Evolutionary conservation across 768 basidiomycete species (phyloP).

Genomic region (Termitomyces sp.): DNA sequence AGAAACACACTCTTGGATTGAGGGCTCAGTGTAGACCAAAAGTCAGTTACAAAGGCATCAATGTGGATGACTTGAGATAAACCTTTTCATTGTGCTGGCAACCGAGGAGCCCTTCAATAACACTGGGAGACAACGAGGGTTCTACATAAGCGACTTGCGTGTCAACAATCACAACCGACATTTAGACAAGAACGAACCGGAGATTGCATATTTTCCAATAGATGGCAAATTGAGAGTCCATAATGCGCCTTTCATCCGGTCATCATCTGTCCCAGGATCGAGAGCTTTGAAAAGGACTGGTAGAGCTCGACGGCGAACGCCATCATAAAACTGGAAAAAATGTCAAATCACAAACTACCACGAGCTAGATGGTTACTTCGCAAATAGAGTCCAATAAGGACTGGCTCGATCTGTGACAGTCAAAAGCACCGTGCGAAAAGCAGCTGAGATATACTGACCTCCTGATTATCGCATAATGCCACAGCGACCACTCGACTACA

Average conservation of each 20-base stretch:
- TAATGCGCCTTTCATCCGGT: conserved; percentile 89
- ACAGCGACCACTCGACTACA: conserved; percentile 71
- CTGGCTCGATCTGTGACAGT: conserved; percentile 40
- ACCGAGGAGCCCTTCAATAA: conserved; percentile 58
- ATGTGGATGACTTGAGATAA: not conserved
- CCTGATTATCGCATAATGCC: conserved; percentile 63
- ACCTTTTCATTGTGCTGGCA: conserved; percentile 89
- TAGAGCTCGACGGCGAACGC: conserved; percentile 59
- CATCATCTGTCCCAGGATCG: conserved; percentile 72
- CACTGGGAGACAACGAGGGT: conserved; percentile 56
- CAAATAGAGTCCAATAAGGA: conserved; percentile 48
- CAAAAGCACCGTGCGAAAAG: conserved; percentile 13
- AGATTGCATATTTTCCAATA: conserved; percentile 57
- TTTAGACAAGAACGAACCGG: conserved; percentile 29
- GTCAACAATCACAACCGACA: not conserved
- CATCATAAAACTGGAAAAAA: conserved; percentile 56
- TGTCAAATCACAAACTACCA: not conserved
- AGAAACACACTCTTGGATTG: conserved; percentile 70
- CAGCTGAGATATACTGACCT: conserved; percentile 30
- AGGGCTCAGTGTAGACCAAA: conserved; percentile 42
- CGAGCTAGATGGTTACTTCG: conserved; percentile 27
- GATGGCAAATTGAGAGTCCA: conserved; percentile 69
- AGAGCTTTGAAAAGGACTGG: conserved; percentile 56
- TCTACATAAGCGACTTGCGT: conserved; percentile 37
- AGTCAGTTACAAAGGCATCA: not conserved